Conservation (phyloP, 352 stramenopile species). For the Achlya hypogyna region DNA sequence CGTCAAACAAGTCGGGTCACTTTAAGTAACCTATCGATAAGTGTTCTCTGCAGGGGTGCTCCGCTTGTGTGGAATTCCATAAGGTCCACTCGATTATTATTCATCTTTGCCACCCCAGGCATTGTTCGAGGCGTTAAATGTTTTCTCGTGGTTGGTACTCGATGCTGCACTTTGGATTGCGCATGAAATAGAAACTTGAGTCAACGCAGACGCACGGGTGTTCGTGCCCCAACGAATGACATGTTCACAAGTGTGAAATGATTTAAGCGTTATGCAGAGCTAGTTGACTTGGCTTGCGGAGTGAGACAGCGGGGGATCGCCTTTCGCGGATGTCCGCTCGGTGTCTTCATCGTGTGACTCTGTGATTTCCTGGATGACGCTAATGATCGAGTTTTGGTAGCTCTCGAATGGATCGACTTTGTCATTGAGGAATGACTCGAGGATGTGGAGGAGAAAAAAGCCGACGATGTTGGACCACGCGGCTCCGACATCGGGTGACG, state of each 20-base stretch:
- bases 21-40: background rate
- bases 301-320: background rate
- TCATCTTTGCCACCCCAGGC: too few species aligned
- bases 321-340: conserved; percentile 2
- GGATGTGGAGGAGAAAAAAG: conserved; percentile 18
- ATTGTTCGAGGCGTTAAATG: too few species aligned
- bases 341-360: conserved; percentile 14
- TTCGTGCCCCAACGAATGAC: too few species aligned
- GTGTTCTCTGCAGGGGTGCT: background rate
- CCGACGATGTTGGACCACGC: conserved; percentile 18
- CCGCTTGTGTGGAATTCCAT: too few species aligned
- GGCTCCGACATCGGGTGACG: conserved; percentile 14
- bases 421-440: conserved; percentile 16
- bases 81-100: too few species aligned
- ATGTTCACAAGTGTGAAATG: too few species aligned
- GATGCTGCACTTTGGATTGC: too few species aligned
- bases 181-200: too few species aligned
- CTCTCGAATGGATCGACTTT: conserved; percentile 21
- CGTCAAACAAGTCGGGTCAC: background rate
- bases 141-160: too few species aligned
- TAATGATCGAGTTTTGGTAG: conserved; percentile 20
- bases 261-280: too few species aligned
- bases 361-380: conserved; percentile 15
- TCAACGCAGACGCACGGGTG: too few species aligned
- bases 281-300: too few species aligned